Conservation (phyloP, 2,329 filamentous ascomycete species). For the Aspergillus floridensis region DNA sequence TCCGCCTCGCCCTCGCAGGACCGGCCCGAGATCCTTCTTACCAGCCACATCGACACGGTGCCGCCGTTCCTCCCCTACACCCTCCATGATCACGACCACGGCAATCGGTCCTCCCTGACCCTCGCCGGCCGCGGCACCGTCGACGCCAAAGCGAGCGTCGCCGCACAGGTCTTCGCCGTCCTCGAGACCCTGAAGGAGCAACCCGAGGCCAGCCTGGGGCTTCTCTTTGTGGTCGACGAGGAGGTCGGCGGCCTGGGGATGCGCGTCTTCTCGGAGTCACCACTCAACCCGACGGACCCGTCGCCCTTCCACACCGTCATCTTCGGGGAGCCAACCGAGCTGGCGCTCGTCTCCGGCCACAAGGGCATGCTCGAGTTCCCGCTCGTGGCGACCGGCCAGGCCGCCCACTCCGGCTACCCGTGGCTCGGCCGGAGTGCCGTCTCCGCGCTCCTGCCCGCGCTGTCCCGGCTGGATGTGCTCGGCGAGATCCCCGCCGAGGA, state of each 20-base stretch:
- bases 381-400: slow-evolving; percentile 68
- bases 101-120: slow-evolving; percentile 28
- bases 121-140: slow-evolving; percentile 47
- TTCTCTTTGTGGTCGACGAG: slow-evolving; percentile 74
- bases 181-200: slow-evolving; percentile 47
- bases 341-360: slow-evolving; percentile 83
- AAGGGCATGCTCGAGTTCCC: slow-evolving; percentile 75
- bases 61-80: slow-evolving; percentile 50
- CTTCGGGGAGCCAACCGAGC: slow-evolving; percentile 91
- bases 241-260: slow-evolving; percentile 81
- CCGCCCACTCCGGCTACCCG: slow-evolving; percentile 88
- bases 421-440: slow-evolving; percentile 85
- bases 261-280: slow-evolving; percentile 50
- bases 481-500: slow-evolving; percentile 45
- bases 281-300: slow-evolving; percentile 47
- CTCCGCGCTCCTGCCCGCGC: slow-evolving; percentile 71
- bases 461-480: slow-evolving; percentile 64
- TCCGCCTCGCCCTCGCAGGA: slow-evolving; percentile 16
- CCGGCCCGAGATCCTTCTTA: slow-evolving; percentile 43
- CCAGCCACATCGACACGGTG: slow-evolving; percentile 78
- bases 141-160: slow-evolving; percentile 48
- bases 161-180: slow-evolving; percentile 42
- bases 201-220: slow-evolving; percentile 42
- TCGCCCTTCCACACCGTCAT: slow-evolving; percentile 66
- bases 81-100: slow-evolving; percentile 31